Evolutionary conservation across 306 rosid species (phyloP).

Genomic region (Casuarina glauca): DNA sequence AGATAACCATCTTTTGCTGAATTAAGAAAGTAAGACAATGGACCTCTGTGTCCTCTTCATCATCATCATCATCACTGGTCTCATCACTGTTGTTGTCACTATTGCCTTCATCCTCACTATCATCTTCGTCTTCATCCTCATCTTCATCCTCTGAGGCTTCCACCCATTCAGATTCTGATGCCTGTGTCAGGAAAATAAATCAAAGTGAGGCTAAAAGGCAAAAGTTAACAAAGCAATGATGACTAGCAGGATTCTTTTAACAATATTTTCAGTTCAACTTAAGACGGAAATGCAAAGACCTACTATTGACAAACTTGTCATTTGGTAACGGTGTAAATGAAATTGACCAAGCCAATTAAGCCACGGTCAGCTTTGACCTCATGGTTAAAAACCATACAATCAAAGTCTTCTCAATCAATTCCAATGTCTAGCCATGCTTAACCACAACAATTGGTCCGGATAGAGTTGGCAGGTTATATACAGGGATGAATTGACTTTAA

Average conservation of each 20-base stretch:
- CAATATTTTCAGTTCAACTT: not conserved
- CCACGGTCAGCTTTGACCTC: not conserved
- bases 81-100: conserved; percentile 46
- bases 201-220: conserved; percentile 30
- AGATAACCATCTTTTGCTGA: not conserved
- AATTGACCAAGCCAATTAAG: not conserved
- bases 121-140: conserved; percentile 59
- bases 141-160: conserved; percentile 84
- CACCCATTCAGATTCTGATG: conserved; percentile 93
- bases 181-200: conserved; percentile 46
- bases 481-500: not conserved
- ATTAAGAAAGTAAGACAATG: conserved; percentile 22
- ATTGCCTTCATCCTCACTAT: conserved; percentile 48
- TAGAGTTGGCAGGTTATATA: not conserved
- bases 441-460: not conserved
- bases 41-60: conserved; percentile 55
- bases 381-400: not conserved
- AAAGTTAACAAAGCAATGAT: conserved; percentile 10
- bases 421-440: not conserved
- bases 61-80: conserved; percentile 60
- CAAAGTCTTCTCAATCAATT: not conserved
- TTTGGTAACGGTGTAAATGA: not conserved
- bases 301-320: not conserved
- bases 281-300: not conserved
- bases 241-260: not conserved